Percentiles rank a stretch among this genome's conserved stretches.
phyloP scores from a whole-genome alignment of 2,329 filamentous ascomycete species.

The Botrytis byssoidea region DNA sequence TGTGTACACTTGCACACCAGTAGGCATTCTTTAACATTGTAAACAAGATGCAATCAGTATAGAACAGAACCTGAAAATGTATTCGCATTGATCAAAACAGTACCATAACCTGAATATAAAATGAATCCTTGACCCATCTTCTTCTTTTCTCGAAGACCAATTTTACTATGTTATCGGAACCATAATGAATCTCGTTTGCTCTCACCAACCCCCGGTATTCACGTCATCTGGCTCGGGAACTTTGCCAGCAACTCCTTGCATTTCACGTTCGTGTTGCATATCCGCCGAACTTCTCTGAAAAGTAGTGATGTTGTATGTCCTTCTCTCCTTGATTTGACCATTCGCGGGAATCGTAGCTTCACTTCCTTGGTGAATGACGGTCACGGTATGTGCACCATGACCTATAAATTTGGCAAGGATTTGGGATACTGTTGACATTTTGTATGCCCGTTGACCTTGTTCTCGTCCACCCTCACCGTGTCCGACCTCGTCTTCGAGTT shows the following conservation, averaged over 20 bases:
- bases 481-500: not conserved
- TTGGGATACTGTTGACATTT: conserved; percentile 19
- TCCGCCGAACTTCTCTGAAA: conserved; percentile 6
- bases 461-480: not conserved
- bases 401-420: conserved; percentile 12
- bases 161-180: not conserved
- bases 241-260: conserved; percentile 14
- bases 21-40: not conserved
- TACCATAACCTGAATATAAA: conserved; percentile 1
- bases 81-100: not conserved
- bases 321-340: conserved; percentile 12
- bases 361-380: conserved; percentile 12
- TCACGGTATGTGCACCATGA: conserved; percentile 18
- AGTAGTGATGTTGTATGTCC: conserved; percentile 5
- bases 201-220: conserved; percentile 18
- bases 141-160: not conserved
- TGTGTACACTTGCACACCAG: too few relatives aligned
- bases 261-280: conserved; percentile 15
- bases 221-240: conserved; percentile 14
- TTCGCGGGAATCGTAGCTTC: not conserved
- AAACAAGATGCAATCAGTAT: not conserved
- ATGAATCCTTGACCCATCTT: not conserved
- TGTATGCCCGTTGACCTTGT: not conserved
- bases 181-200: not conserved
- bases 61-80: not conserved